Evolutionary conservation across 1,284 basidiomycete genomes (phyloP).

Genomic region (Schizophyllum amplum): DNA sequence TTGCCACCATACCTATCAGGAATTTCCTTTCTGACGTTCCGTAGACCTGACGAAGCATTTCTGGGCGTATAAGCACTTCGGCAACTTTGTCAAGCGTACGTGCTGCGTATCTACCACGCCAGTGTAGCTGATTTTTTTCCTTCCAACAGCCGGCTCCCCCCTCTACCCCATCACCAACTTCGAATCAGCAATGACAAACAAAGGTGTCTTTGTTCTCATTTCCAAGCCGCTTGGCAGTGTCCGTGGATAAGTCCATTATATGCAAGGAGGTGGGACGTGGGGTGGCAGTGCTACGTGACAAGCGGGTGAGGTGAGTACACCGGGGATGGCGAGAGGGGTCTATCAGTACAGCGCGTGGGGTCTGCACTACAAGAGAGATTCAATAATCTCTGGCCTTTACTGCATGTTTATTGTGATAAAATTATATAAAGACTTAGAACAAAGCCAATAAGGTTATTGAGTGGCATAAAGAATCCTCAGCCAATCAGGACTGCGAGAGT

Average conservation of each 20-base stretch:
- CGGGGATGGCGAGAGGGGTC: background rate
- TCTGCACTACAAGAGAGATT: no score
- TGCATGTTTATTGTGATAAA: no score
- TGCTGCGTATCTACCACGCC: background rate
- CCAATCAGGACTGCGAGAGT: no score
- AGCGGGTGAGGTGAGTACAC: background rate
- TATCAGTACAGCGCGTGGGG: background rate
- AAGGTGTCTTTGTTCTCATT: no score
- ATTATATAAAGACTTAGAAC: no score
- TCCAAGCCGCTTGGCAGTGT: no score
- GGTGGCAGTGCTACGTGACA: no score
- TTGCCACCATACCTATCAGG: background rate
- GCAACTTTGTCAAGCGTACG: background rate
- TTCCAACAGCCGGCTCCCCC: conserved; percentile 24
- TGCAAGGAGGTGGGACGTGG: background rate
- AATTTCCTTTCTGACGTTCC: background rate
- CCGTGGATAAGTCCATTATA: background rate
- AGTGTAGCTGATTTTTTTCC: background rate
- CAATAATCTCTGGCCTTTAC: no score
- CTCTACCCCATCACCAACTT: conserved; percentile 20
- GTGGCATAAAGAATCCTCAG: no score
- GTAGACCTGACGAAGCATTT: conserved; percentile 29
- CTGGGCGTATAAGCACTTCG: conserved; percentile 29
- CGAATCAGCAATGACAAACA: no score
- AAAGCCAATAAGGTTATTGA: no score